Evolutionary conservation across 2,329 filamentous ascomycete genomes (phyloP), one percentile per base, ranked within the genome.

Genomic region (Colletotrichum acutatum): DNA sequence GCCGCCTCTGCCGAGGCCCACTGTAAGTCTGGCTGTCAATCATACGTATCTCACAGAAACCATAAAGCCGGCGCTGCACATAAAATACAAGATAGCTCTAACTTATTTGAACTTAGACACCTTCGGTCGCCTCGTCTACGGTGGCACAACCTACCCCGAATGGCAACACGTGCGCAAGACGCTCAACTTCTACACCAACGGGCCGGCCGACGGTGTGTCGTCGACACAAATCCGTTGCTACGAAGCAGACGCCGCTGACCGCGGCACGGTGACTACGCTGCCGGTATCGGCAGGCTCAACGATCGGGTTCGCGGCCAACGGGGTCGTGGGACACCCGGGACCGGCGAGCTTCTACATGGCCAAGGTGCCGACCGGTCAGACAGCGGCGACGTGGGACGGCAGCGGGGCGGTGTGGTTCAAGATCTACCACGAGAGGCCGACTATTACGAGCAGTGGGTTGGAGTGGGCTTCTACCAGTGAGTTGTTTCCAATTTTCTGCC

Each of bases 381-480:
- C 78, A 22, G 78, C 79, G 14, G 75, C 78, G 24, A 77, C 71
- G 19, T 83, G 80, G 79, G 79, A 81, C 67, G 81, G 80, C 3
- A 73, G 76, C 6, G 82, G 80, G 12, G 71, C 76, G 5, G 78
- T 80, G 28, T 84, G 81, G 82, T 83, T 83, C 78, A 84, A 83
- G 77, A 80, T 83, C 52, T 81, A 80, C 75, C 77, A 82, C 60
- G 78, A 81, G 74, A 77, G 79, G 19, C 83, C 84, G 19, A 80
- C 76, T 68, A 78, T 86, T 67, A 76, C 79, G 5, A 77, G 78
- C 6, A 77, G 75, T 5, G 80, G 81, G 5, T 77, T 86, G 72
- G 82, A 79, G 2, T 86, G 84, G 84, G 82, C 83, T 8, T 81
- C 81, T 52, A 75, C 82, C 61, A 82, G 83, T 73, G 49, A 73